Evolutionary conservation across 1,284 basidiomycete genomes (phyloP).

Genomic region (Gymnopus androsaceus): DNA sequence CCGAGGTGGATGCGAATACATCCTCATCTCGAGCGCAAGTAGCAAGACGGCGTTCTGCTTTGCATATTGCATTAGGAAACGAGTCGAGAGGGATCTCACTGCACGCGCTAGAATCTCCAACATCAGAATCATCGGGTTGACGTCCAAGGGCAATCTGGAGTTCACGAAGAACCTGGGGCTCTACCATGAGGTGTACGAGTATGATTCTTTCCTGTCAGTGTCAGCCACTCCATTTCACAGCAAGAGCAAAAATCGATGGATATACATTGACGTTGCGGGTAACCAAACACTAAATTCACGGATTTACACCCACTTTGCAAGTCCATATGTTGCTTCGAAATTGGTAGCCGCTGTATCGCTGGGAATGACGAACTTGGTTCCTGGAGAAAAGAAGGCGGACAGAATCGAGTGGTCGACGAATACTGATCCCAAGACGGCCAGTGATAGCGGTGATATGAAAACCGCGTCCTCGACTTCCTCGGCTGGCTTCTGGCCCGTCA

Average conservation of each 20-base stretch:
- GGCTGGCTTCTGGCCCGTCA: conserved; percentile 30
- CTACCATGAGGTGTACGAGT: conserved; percentile 56
- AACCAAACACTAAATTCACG: conserved; percentile 48
- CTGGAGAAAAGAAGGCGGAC: conserved; percentile 25
- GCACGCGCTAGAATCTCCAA: background rate
- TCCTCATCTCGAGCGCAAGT: conserved; percentile 65
- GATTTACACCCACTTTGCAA: conserved; percentile 42
- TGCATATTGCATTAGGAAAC: conserved; percentile 54
- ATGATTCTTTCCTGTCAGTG: conserved; percentile 42
- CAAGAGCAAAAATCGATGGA: conserved; percentile 35
- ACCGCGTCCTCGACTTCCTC: conserved; percentile 6
- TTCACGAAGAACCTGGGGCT: conserved; percentile 55
- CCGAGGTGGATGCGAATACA: conserved; percentile 37
- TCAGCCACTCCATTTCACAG: conserved; percentile 23
- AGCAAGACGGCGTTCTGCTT: conserved; percentile 68
- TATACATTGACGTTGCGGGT: conserved; percentile 66
- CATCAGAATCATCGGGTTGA: conserved; percentile 53
- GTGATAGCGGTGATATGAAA: background rate
- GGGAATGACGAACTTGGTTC: conserved; percentile 56
- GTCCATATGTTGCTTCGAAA: conserved; percentile 28
- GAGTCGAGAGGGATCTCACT: conserved; percentile 33
- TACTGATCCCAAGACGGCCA: background rate
- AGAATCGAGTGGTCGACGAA: background rate
- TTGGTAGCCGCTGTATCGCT: conserved; percentile 49
- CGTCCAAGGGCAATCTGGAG: conserved; percentile 52